Evolutionary conservation across 371 early-diverging fungal species (phyloP).

Genomic region (Rhizomucor pusillus): DNA sequence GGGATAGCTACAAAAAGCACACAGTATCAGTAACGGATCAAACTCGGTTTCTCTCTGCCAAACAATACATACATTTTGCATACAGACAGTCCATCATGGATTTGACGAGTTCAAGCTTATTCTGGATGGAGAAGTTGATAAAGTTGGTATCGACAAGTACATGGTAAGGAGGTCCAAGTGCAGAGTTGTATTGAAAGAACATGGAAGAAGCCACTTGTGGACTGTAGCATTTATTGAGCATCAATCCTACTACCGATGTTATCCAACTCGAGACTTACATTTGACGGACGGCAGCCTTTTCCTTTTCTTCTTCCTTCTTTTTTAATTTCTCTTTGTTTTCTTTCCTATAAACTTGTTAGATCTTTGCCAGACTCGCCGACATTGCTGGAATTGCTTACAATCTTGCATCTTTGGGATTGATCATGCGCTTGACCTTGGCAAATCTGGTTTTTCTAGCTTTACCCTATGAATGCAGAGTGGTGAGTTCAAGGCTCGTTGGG

Average conservation of each 20-base stretch:
- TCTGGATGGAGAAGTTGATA: constrained; percentile 99
- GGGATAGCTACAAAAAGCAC: constrained; percentile 76
- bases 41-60: neutral
- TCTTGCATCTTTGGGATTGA: constrained; percentile 86
- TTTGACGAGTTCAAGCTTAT: constrained; percentile 96
- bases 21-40: too few relatives aligned
- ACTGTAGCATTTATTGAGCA: constrained; percentile 30
- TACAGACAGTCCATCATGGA: constrained; percentile 99
- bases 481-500: too few relatives aligned
- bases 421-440: constrained; percentile 88
- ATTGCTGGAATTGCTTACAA: constrained; percentile 49
- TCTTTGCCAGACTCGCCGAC: neutral
- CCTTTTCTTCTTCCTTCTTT: constrained; percentile 68
- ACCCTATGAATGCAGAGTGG: too few relatives aligned
- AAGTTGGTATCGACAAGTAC: constrained; percentile 99
- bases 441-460: constrained; percentile 92
- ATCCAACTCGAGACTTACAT: constrained; percentile 55
- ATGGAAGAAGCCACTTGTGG: constrained; percentile 93
- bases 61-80: constrained; percentile 76
- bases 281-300: constrained; percentile 73
- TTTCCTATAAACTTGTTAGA: constrained; percentile 46
- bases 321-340: constrained; percentile 76
- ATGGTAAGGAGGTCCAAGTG: constrained; percentile 98
- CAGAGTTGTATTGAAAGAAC: constrained; percentile 96
- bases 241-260: neutral